Conservation (phyloP, 345 rosid species). For the Eutrema yunnanense region DNA sequence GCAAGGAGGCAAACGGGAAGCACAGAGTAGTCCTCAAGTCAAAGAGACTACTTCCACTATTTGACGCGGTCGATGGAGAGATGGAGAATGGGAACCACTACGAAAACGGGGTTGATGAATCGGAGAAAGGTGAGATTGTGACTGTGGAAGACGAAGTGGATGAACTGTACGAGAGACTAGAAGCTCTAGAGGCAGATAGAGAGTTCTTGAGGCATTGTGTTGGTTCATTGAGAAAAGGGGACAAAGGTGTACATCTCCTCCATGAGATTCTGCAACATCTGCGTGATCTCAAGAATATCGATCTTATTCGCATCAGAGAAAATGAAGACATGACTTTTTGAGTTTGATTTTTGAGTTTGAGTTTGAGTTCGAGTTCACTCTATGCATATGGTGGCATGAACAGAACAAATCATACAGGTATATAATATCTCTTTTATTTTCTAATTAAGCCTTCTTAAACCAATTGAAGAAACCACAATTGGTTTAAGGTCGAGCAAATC, state of each 20-base stretch:
- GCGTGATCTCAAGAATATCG: constrained; percentile 66
- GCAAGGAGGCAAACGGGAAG: constrained; percentile 54
- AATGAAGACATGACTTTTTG: constrained; percentile 31
- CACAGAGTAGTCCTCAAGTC: constrained; percentile 46
- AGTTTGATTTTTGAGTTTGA: constrained; percentile 10
- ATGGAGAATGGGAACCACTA: constrained; percentile 37
- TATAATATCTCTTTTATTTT: neutral
- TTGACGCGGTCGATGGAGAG: constrained; percentile 62
- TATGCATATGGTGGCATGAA: constrained; percentile 14
- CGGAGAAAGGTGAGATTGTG: constrained; percentile 20
- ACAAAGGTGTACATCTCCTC: constrained; percentile 75
- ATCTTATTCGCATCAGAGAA: constrained; percentile 42
- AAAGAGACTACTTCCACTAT: constrained; percentile 86
- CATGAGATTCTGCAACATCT: constrained; percentile 83
- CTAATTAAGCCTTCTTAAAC: neutral
- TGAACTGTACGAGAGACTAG: constrained; percentile 78
- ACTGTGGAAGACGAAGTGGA: constrained; percentile 74
- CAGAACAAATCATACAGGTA: constrained; percentile 33
- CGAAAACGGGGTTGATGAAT: constrained; percentile 27
- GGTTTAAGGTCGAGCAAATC: too few species aligned
- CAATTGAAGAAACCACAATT: too few species aligned
- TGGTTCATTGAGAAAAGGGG: constrained; percentile 84
- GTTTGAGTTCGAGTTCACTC: constrained; percentile 8
- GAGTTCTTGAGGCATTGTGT: constrained; percentile 86
- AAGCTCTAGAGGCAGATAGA: constrained; percentile 86